Evolutionary conservation across 2,329 filamentous ascomycete species (phyloP), one percentile per base, ranked within the genome.

Genomic region (Didymellaceae sp.): DNA sequence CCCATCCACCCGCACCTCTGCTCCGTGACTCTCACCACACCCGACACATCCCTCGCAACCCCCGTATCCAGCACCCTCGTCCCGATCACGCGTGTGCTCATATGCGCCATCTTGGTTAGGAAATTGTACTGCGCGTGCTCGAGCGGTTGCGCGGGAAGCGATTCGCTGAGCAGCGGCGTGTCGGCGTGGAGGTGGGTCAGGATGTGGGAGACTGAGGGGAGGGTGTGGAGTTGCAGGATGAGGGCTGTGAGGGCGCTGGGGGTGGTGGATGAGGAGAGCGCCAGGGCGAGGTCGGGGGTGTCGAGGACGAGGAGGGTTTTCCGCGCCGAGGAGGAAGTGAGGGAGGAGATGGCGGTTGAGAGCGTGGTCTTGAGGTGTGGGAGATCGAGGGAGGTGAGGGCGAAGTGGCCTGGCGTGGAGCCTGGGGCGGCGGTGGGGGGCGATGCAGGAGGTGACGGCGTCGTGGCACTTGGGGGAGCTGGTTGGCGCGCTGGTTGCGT

Each of bases 41-140:
- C 93, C 74, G 90, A 96, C 24, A 97, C 90, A 74, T 97, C 93
- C 68, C 83, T 87, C 55, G 93, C 92, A n/a, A 86, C 86, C 0
- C 93, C 93, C 0, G 91, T 96, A 66, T 96, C 91, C 54, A 97
- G 73, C 65, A 87, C 81, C 43, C 92, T 80, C 50, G 94, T 76
- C 54, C 89, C 84, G 62, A 96, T 74, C 3, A 93, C 81, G 55
- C 82, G 78, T n/a, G 83, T 76, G 7, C 91, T 90, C 62, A 85
- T 81, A 69, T 97, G 91, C n/a, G 88, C 89, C 56, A 88, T 74
- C 5, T 82, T 83, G 26, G 91, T 78, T 16, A 88, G 75, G 52
- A 96, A 83, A n/a, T 85, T 66, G 39, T 63, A 63, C 18, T 63
- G 64, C 13, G 38, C 55, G 9, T 64, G 42, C 50, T 62, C 63